Conservation (phyloP, 2,329 filamentous ascomycete species). For the Fusarium sp. region DNA sequence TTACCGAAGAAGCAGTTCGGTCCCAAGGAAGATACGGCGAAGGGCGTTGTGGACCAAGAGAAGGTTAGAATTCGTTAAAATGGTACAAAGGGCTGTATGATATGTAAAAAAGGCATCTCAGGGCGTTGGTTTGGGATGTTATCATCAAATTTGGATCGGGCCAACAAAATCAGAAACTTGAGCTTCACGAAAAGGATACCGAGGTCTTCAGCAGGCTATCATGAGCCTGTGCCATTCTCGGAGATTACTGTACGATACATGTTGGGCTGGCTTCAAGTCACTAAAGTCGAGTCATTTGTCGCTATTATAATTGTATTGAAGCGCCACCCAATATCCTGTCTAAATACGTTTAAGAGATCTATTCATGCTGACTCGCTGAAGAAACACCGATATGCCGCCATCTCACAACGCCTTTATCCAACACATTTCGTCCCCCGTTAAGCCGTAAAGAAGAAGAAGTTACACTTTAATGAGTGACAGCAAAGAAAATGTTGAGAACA, state of each 20-base stretch:
- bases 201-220: slow-evolving; percentile 1
- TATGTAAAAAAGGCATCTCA: slow-evolving; percentile 47
- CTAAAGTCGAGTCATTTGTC: slow-evolving; percentile 20
- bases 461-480: slow-evolving; percentile 63
- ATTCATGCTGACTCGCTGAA: slow-evolving; percentile 39
- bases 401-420: slow-evolving; percentile 43
- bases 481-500: slow-evolving; percentile 85
- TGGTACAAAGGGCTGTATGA: slow-evolving; percentile 43
- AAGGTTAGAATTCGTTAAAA: slow-evolving; percentile 51
- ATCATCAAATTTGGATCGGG: slow-evolving; percentile 18
- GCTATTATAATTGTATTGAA: slow-evolving; percentile 43
- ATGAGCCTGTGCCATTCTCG: not conserved
- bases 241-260: slow-evolving; percentile 35
- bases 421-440: slow-evolving; percentile 33
- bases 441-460: slow-evolving; percentile 33
- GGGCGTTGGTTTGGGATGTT: slow-evolving; percentile 47
- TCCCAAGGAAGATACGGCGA: slow-evolving; percentile 45
- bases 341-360: slow-evolving; percentile 43
- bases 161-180: slow-evolving; percentile 12
- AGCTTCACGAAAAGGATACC: not conserved
- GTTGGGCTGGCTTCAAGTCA: slow-evolving; percentile 3
- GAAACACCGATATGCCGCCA: slow-evolving; percentile 41
- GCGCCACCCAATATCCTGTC: slow-evolving; percentile 41
- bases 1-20: slow-evolving; percentile 57
- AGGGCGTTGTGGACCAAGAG: slow-evolving; percentile 46